phyloP scores from a whole-genome alignment of 2,329 filamentous ascomycete genomes.

The Thelonectria discophora region DNA sequence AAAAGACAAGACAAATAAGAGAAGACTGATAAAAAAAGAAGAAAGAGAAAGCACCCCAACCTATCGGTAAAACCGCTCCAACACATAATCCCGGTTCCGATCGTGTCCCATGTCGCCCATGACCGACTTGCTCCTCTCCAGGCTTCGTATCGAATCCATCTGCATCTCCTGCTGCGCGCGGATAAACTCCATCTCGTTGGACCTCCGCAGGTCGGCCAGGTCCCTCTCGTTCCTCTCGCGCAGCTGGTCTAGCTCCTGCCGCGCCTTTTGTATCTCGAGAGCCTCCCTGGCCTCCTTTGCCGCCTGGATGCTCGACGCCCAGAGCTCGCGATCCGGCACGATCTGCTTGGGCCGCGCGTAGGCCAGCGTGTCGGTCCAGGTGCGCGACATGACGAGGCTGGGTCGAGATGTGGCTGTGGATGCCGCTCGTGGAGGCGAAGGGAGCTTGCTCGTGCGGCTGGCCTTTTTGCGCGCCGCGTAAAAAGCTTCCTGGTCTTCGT shows the following conservation, averaged over 20 bases:
- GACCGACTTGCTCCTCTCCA: slow-evolving; percentile 1
- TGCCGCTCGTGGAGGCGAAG: neutral
- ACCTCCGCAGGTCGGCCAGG: neutral
- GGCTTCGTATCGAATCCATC: neutral
- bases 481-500: slow-evolving; percentile 2
- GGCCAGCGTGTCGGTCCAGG: slow-evolving; percentile 2
- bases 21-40: neutral
- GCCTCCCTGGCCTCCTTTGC: slow-evolving; percentile 5
- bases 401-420: neutral
- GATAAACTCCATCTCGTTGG: slow-evolving; percentile 5
- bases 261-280: slow-evolving; percentile 6
- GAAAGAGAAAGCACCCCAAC: neutral
- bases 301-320: neutral
- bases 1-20: neutral
- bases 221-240: neutral
- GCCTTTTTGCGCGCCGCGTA: slow-evolving; percentile 5
- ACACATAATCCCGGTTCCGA: slow-evolving; percentile 2
- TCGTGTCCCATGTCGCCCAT: slow-evolving; percentile 3
- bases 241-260: slow-evolving; percentile 13
- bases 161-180: slow-evolving; percentile 9
- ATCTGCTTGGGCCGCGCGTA: slow-evolving; percentile 5
- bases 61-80: slow-evolving; percentile 11
- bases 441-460: neutral
- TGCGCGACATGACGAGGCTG: neutral
- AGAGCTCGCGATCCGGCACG: neutral